Percentiles rank a stretch among this genome's conserved stretches.
These are phyloP conservation scores for Phialocephala sp. DNA, from an alignment of 2,329 filamentous ascomycete species.

Conservation along the genomic window DNA sequence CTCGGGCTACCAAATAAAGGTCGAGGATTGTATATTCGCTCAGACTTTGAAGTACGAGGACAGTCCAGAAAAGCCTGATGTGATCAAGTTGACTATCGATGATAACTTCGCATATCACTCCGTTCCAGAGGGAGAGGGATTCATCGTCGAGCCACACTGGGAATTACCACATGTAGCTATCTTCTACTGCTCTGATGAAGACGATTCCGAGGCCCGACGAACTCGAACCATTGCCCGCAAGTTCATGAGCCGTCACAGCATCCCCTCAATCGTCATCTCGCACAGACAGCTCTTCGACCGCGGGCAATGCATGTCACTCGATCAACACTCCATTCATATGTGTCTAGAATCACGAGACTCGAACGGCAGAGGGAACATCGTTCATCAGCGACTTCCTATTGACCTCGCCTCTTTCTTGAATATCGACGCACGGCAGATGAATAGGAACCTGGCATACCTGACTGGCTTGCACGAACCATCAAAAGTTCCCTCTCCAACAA, in stretches of 20 bases:
- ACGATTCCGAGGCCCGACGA: constrained; percentile 46
- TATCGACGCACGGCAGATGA: constrained; percentile 59
- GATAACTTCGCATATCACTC: constrained; percentile 47
- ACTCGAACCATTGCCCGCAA: constrained; percentile 51
- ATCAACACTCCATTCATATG: constrained; percentile 53
- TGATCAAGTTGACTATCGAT: constrained; percentile 46
- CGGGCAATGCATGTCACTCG: constrained; percentile 44
- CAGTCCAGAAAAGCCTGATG: constrained; percentile 46
- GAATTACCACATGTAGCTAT: constrained; percentile 55
- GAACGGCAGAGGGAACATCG: constrained; percentile 43
- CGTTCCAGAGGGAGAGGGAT: constrained; percentile 43
- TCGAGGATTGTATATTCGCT: constrained; percentile 54
- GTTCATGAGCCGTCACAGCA: constrained; percentile 53
- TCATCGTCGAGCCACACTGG: constrained; percentile 51
- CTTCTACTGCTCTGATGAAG: constrained; percentile 54
- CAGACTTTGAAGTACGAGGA: constrained; percentile 42
- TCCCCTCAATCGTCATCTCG: constrained; percentile 56
- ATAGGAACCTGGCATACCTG: constrained; percentile 57
- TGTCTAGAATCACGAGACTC: constrained; percentile 52
- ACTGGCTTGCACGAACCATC: constrained; percentile 45
- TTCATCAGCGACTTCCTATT: constrained; percentile 52
- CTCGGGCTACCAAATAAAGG: constrained; percentile 56
- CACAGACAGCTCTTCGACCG: constrained; percentile 49
- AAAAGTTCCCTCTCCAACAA: constrained; percentile 12
- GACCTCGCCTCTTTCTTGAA: constrained; percentile 56